Conservation (phyloP, 176 grass and related monocot species). For the Stipa capillata region DNA sequence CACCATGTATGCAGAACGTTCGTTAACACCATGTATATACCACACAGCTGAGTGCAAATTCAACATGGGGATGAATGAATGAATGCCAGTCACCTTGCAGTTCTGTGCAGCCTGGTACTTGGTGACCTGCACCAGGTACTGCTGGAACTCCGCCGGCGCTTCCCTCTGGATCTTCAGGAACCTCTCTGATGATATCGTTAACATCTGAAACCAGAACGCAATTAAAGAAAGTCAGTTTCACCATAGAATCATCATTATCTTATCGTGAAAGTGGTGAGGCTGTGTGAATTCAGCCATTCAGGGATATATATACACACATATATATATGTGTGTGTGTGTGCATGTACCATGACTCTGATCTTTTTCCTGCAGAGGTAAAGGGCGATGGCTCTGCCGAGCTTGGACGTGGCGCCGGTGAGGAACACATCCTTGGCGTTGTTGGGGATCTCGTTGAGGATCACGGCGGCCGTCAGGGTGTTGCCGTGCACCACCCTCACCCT, state of each 20-base stretch:
- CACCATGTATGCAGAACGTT: too few relatives aligned
- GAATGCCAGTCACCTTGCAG: slow-evolving; percentile 44
- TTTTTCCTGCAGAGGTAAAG: slow-evolving; percentile 80
- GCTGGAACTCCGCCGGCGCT: slow-evolving; percentile 61
- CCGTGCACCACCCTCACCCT: slow-evolving; percentile 83
- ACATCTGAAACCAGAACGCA: slow-evolving; percentile 48
- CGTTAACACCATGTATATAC: not conserved
- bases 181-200: slow-evolving; percentile 64
- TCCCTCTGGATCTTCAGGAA: slow-evolving; percentile 75
- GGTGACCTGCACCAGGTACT: slow-evolving; percentile 81
- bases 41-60: not conserved
- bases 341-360: slow-evolving; percentile 64
- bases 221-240: too few relatives aligned
- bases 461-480: slow-evolving; percentile 91
- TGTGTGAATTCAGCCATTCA: not conserved
- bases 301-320: too few relatives aligned
- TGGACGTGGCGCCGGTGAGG: slow-evolving; percentile 87
- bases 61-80: not conserved
- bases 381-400: slow-evolving; percentile 85
- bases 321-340: too few relatives aligned
- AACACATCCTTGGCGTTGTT: slow-evolving; percentile 66
- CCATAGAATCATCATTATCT: too few relatives aligned
- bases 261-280: not conserved
- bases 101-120: slow-evolving; percentile 66
- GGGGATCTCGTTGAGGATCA: slow-evolving; percentile 86